Percentiles rank a stretch among this genome's conserved stretches.
These are phyloP conservation scores for Cyclotella baltica DNA, from an alignment of 108 stramenopile genomes.

Conservation along the genomic window DNA sequence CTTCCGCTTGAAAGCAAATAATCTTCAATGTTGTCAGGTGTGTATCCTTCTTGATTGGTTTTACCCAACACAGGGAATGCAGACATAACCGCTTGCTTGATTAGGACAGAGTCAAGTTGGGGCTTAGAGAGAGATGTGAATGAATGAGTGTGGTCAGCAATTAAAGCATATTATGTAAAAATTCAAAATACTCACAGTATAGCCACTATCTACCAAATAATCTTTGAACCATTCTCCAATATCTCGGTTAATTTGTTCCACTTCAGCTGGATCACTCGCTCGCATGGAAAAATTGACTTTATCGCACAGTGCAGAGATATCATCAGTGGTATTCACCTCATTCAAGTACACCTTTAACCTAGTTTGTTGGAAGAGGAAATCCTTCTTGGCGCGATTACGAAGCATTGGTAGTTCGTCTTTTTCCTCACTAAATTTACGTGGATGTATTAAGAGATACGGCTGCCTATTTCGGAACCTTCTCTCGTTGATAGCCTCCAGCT, in stretches of 20 bases:
- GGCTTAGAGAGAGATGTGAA: background rate
- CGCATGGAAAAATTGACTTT: background rate
- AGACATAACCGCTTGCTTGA: constrained; percentile 13
- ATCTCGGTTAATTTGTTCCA: background rate
- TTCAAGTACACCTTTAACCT: constrained; percentile 12
- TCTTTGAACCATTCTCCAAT: constrained; percentile 33
- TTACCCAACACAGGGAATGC: constrained; percentile 22
- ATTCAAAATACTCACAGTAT: constrained; percentile 13
- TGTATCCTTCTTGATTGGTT: background rate
- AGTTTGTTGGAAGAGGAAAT: constrained; percentile 11
- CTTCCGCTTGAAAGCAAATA: constrained; percentile 1
- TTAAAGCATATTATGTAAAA: background rate
- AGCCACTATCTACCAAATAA: constrained; percentile 20
- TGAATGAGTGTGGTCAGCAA: background rate
- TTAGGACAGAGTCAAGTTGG: background rate
- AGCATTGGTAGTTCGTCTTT: constrained; percentile 10
- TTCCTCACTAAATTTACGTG: constrained; percentile 6
- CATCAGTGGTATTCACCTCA: background rate
- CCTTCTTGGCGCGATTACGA: constrained; percentile 13
- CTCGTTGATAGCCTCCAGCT: constrained; percentile 12
- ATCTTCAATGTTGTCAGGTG: constrained; percentile 24
- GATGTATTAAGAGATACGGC: constrained; percentile 16
- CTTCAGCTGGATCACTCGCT: constrained; percentile 6
- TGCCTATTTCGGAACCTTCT: constrained; percentile 5
- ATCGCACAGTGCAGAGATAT: constrained; percentile 5